Conservation (phyloP, 805 yeast genomes). For the Lipomyces lipofer region DNA sequence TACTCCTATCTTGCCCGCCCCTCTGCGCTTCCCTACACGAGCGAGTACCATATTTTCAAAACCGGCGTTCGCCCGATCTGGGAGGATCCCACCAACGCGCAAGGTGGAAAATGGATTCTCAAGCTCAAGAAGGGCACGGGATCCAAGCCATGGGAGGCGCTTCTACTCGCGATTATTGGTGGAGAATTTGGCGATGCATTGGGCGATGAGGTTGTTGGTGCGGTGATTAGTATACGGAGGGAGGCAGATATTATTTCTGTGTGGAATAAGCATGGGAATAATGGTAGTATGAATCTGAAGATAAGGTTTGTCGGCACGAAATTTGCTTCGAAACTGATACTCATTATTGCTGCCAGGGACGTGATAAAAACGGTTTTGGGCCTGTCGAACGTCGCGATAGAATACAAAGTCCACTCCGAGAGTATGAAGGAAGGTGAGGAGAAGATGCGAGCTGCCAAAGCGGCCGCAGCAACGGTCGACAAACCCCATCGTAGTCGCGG, state of each 20-base stretch:
- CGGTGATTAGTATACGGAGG: constrained; percentile 58
- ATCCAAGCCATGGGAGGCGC: constrained; percentile 41
- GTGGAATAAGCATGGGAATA: constrained; percentile 53
- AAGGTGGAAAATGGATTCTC: constrained; percentile 93
- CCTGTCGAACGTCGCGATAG: constrained; percentile 26
- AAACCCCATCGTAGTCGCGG: constrained; percentile 14
- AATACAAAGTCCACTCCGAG: constrained; percentile 39
- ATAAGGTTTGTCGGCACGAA: constrained; percentile 21
- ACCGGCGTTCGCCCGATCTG: constrained; percentile 96
- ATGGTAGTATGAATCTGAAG: constrained; percentile 38
- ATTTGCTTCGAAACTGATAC: neutral
- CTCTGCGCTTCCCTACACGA: constrained; percentile 79
- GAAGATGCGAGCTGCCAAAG: constrained; percentile 18
- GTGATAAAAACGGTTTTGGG: constrained; percentile 30
- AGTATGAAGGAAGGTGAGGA: constrained; percentile 35
- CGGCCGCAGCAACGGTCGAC: constrained; percentile 13
- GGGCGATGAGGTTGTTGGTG: constrained; percentile 51
- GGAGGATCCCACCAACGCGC: constrained; percentile 85
- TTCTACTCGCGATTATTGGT: constrained; percentile 53
- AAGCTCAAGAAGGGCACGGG: constrained; percentile 59
- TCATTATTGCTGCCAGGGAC: constrained; percentile 10
- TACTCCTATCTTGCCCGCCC: constrained; percentile 90
- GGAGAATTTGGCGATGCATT: constrained; percentile 46
- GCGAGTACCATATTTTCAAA: constrained; percentile 95
- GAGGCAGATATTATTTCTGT: constrained; percentile 56